Percentiles rank a stretch among this genome's conserved stretches.
These are phyloP conservation scores for Dryadomyces quercus-mongolicae DNA, from an alignment of 2,329 filamentous ascomycete genomes.

Conservation along the genomic window DNA sequence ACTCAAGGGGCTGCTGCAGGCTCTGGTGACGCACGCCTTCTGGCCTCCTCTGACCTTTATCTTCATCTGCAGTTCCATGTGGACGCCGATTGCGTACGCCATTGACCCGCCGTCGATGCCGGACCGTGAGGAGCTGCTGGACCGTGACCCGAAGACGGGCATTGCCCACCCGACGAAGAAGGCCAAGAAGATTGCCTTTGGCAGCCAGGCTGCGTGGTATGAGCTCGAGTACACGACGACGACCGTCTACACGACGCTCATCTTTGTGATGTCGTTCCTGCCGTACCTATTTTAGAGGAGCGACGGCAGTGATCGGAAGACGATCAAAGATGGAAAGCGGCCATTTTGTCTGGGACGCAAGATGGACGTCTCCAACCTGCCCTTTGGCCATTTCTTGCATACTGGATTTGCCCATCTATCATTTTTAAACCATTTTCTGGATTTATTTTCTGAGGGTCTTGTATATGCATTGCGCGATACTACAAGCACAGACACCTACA, in stretches of 20 bases:
- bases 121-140: slow-evolving; percentile 43
- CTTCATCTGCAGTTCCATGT: slow-evolving; percentile 39
- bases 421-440: not conserved
- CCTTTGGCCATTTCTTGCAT: too few relatives aligned
- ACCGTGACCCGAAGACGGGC: slow-evolving; percentile 39
- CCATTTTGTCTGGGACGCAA: too few relatives aligned
- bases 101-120: slow-evolving; percentile 47
- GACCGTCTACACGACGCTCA: slow-evolving; percentile 34
- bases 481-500: not conserved
- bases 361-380: too few relatives aligned
- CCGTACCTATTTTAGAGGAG: not conserved
- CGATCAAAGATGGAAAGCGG: not conserved
- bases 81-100: slow-evolving; percentile 48
- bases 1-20: slow-evolving; percentile 41
- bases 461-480: not conserved
- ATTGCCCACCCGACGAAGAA: slow-evolving; percentile 33
- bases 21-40: slow-evolving; percentile 46
- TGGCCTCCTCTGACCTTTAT: slow-evolving; percentile 50
- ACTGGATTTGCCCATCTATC: not conserved
- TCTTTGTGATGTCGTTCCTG: slow-evolving; percentile 28
- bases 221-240: slow-evolving; percentile 41
- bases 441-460: not conserved
- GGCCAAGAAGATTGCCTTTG: slow-evolving; percentile 35
- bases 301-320: not conserved
- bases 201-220: slow-evolving; percentile 40